phyloP scores from a whole-genome alignment of 148 eudicot species.

The Diospyros kaki region DNA sequence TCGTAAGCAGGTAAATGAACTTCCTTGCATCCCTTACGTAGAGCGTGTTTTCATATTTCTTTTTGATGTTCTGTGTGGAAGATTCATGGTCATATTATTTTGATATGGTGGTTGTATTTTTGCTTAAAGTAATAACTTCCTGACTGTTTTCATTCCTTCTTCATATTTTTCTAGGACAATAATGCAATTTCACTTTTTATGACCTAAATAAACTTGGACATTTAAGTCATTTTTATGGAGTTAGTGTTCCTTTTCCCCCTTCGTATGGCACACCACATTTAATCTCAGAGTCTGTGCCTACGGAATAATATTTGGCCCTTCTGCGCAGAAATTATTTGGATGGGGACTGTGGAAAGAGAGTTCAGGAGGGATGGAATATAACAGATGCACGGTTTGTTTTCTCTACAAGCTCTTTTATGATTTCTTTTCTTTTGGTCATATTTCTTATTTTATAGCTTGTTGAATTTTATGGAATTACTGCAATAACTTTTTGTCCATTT shows the following conservation, averaged over 20 bases:
- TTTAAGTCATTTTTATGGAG: too few species aligned
- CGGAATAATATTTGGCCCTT: constrained; percentile 5
- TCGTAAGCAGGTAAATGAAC: constrained; percentile 32
- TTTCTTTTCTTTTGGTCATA: not conserved
- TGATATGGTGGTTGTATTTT: not conserved
- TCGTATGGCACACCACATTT: not conserved
- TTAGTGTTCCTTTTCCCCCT: not conserved
- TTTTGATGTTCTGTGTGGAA: not conserved
- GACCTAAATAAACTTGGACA: not conserved
- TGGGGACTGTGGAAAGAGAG: constrained; percentile 15
- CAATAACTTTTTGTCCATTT: not conserved
- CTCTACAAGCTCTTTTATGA: not conserved
- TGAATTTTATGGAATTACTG: not conserved
- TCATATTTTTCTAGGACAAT: not conserved
- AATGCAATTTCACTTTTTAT: not conserved
- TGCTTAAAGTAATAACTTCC: constrained; percentile 3
- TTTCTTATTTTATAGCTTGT: constrained; percentile 4
- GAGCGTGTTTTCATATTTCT: not conserved
- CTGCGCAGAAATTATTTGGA: constrained; percentile 36
- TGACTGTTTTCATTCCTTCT: not conserved
- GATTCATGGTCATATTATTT: not conserved
- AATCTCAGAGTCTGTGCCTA: not conserved
- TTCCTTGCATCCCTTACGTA: not conserved
- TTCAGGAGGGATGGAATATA: constrained; percentile 1
- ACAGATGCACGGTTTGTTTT: constrained; percentile 37